Base-by-base conservation (phyloP, 305 asterid species). In the Fraxinus nigra region DNA sequence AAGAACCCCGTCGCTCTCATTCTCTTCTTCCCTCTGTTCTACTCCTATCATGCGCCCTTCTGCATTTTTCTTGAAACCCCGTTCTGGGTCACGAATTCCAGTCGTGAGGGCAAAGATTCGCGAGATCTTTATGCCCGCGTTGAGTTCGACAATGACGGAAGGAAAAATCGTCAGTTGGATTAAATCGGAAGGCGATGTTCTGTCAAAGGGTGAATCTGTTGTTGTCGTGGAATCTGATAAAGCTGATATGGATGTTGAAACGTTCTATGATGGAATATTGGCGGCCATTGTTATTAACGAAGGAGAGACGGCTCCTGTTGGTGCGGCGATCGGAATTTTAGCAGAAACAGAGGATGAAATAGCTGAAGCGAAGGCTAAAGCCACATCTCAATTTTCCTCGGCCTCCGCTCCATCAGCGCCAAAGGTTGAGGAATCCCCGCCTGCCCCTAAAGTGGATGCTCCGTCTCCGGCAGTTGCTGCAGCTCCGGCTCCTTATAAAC, bases 211-310 rank as follows among this genome's bases (percentile, higher is more conserved):
- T 51, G 98, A 95, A 77, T 56, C 98, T 26, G 98, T 94, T 18
- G 98, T 94, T 61, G 98, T 95, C 13, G 98, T 95, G 2, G 99
- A 95, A 70, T 95, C 99, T 32, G 98, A 95, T 56, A 94, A 95
- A 35, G 99, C 99, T 34, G 98, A 95, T 77, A 95, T 95, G 99
- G 99, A 95, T 79, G 99, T 95, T 4, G 99, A 95, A 79, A 92
- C 98, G 0, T 95, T 95, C 85, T 89, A 95, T 82, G 98, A 90
- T 80, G 99, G 99, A 0, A 92, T 92, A 2, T 70, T 95, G 1
- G 99, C 98, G 10, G 97, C 92, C 63, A 94, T 95, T 79, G 96
- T 95, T 37, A 97, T 95, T 48, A 88, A 86, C 8, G 98, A 94
- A 37, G 98, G 98, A 4, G 95, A 90, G 61, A 76, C 92, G 11